Evolutionary conservation across 768 basidiomycete species (phyloP), one percentile per base, ranked within the genome.

Genomic region (Tulasnella sp.): DNA sequence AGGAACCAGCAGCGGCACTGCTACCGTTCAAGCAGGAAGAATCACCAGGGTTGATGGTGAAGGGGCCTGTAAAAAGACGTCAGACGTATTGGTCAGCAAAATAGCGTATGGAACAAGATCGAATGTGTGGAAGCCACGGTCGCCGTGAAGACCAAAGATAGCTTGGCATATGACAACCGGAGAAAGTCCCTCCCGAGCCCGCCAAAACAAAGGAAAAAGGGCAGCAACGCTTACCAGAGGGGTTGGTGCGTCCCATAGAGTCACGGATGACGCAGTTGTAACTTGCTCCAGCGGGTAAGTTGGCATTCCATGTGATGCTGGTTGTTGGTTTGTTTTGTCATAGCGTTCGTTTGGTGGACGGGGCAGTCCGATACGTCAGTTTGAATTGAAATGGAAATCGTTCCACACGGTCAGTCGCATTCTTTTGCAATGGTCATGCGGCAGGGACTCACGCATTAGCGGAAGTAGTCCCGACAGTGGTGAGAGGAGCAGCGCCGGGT

Each of bases 191-290:
- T n/a, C n/a, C n/a, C 52, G 5, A 7, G 11, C 5, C 11, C 40
- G 6, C 5, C 5, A 47, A 47, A 47, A 32, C 0, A 47, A 35
- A 42, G 37, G 7, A 29, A 68, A 44, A 71, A 5, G 29, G 22
- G 35, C 9, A 26, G 32, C 14, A 17, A 29, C 8, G 41, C 75
- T 59, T 36, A 75, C 73, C 34, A 74, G 76, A 72, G 34, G 66
- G 75, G 22, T 62, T 44, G 34, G 67, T 73, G 73, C 44, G 44
- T n/a, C 80, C 80, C 35, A 75, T 74, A 7, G 76, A 67, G 72
- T 81, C 80, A 69, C 77, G 77, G 41, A 80, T 37, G 73, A 77
- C 75, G 34, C 80, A 68, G 40, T 78, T 80, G 74, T 79, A 74
- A 69, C 69, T 71, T 37, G 77, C 75, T 16, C 77, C 77, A 19